A percentile compares a stretch with the other conserved stretches of the same genome.
These are phyloP conservation scores for Paradendryphiella salina DNA, from an alignment of 2,329 filamentous ascomycete genomes.

Conservation along the genomic window DNA sequence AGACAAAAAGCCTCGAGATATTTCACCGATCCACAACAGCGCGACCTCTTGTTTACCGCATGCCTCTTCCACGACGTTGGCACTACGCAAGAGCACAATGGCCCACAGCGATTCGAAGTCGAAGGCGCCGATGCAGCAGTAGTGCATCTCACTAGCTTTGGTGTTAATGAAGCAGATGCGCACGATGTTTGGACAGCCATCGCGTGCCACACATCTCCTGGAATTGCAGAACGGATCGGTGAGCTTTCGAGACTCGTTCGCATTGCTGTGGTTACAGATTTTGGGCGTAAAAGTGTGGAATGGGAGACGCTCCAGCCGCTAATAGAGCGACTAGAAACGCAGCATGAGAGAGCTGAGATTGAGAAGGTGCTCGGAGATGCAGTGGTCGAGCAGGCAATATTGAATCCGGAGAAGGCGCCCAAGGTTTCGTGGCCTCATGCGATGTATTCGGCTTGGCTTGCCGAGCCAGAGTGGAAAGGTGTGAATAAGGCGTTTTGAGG, in stretches of 20 bases:
- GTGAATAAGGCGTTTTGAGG: constrained; percentile 38
- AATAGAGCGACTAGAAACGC: constrained; percentile 29
- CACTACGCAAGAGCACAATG: constrained; percentile 55
- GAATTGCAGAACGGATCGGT: constrained; percentile 51
- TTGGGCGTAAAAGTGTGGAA: constrained; percentile 33
- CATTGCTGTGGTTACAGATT: constrained; percentile 48
- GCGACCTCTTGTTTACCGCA: constrained; percentile 55
- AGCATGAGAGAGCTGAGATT: constrained; percentile 44
- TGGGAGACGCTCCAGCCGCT: constrained; percentile 25
- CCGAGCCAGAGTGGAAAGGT: constrained; percentile 35
- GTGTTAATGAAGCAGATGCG: constrained; percentile 29
- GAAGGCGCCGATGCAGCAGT: constrained; percentile 52
- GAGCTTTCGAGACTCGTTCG: constrained; percentile 46
- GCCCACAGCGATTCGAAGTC: constrained; percentile 51
- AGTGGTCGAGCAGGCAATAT: constrained; percentile 48
- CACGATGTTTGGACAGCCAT: constrained; percentile 54
- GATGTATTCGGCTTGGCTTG: constrained; percentile 31
- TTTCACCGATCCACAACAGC: constrained; percentile 45
- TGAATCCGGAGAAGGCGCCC: constrained; percentile 48
- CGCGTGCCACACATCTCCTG: constrained; percentile 50
- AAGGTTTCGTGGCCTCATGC: constrained; percentile 44
- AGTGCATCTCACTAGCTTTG: constrained; percentile 32
- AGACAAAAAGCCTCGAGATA: constrained; percentile 36
- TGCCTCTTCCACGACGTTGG: constrained; percentile 76
- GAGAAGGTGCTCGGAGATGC: constrained; percentile 52